Base-by-base conservation (phyloP, 805 yeast genomes). In the Ogataea angusta region DNA sequence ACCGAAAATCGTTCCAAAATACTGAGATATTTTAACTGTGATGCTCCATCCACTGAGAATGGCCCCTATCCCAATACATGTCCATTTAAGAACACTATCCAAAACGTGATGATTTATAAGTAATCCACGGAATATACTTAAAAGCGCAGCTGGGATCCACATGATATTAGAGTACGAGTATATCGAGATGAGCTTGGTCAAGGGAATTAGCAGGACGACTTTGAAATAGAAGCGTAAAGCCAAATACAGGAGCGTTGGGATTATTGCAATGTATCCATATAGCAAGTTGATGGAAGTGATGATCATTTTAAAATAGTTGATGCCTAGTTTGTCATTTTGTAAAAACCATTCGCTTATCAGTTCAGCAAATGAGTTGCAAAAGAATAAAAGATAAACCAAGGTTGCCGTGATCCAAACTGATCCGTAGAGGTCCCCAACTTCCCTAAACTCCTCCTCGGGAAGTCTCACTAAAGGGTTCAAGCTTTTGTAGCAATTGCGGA, bases 341-440 rank as follows among this genome's bases (percentile, higher is more conserved):
- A 76, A 71, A 24, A 55, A 46, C 53, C 53, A 48, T 18, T 76
- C 71, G n/a, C 78, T 67, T n/a, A 88, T 52, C 16, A 84, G 56
- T 34, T 81, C 79, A 2, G 85, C 75, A 15, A 85, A 73, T 0
- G 95, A 82, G 25, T 84, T 76, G 32, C 89, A 74, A 43, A 88
- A 80, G 63, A 89, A 89, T 59, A 86, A 69, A 23, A 82, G 67
- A 48, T 85, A 77, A 1, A 86, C 78, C 36, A 87, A 76, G 0
- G 95, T 83, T 0, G 89, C 88, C 10, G 91, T 85, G 31, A 90
- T 80, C 98, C 98, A 90, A 14, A 88, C 68, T 6, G 95, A 84
- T 0, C 96, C 96, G 60, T 88, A 91, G 38, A 90, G 64, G 54
- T 90, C 98, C 3, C 82, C 77, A 38, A 48, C 42, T 12, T 70